A percentile compares a stretch with the other conserved stretches of the same genome.
These are phyloP conservation scores for Amanita rimosa DNA, from an alignment of 768 basidiomycete species.

Conservation along the genomic window DNA sequence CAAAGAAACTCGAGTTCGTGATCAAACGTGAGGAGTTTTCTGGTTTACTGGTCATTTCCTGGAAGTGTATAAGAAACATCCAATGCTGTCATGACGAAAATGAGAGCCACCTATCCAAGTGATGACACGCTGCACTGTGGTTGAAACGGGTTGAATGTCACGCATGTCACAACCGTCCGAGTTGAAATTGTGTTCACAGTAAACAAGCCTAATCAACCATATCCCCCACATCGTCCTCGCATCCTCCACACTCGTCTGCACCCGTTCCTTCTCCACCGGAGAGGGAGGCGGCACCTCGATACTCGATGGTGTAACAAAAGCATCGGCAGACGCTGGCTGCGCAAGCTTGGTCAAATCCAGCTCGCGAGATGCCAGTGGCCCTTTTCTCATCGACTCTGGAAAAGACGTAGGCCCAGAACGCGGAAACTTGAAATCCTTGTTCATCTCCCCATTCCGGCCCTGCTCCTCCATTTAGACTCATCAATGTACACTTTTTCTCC, in stretches of 20 bases:
- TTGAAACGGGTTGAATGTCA: no score
- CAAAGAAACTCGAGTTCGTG: no score
- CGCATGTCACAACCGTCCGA: no score
- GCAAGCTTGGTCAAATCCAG: conserved; percentile 7
- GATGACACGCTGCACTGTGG: no score
- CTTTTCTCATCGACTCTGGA: background rate
- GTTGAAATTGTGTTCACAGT: no score
- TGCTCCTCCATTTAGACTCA: conserved; percentile 30
- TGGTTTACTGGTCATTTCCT: no score
- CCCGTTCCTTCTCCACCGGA: conserved; percentile 61
- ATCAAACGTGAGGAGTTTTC: no score
- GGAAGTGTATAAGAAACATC: no score
- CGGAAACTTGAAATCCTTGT: conserved; percentile 66
- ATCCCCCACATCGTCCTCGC: conserved; percentile 62
- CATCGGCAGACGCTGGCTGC: conserved; percentile 2
- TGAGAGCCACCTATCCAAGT: no score
- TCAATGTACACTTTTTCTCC: conserved; percentile 6
- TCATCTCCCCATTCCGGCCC: conserved; percentile 75
- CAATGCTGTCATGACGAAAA: no score
- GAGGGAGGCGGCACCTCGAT: conserved; percentile 77
- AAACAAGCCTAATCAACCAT: no score
- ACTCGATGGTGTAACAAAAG: conserved; percentile 47
- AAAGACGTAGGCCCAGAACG: conserved; percentile 15
- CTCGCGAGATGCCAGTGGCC: background rate
- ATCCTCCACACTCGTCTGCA: conserved; percentile 31